Evolutionary conservation across 352 stramenopile genomes (phyloP).

Genomic region (Phytophthora europaea): DNA sequence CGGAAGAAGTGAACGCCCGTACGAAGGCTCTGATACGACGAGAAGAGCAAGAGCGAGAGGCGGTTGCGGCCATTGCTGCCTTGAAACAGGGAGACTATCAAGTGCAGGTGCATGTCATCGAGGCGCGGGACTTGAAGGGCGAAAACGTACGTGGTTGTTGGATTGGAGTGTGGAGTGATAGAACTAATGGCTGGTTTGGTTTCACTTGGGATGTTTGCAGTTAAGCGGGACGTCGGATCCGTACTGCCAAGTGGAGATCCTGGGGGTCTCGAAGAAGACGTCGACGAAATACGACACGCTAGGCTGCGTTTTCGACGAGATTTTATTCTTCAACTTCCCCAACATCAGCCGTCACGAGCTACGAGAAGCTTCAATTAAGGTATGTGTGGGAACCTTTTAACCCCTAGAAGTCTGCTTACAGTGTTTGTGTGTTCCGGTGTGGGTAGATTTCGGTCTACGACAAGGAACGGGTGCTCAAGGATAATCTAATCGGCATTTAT

Average conservation of each 20-base stretch:
- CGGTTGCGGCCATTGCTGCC: conserved; percentile 53
- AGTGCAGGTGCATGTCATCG: conserved; percentile 89
- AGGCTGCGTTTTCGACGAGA: conserved; percentile 92
- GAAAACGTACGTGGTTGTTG: conserved; percentile 69
- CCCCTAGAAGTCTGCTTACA: not conserved
- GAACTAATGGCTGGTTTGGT: not conserved
- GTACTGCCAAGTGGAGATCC: conserved; percentile 85
- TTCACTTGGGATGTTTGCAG: conserved; percentile 29
- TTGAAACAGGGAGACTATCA: conserved; percentile 86
- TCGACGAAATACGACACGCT: conserved; percentile 86
- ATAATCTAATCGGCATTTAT: conserved; percentile 90
- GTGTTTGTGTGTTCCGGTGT: not conserved
- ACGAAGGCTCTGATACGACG: conserved; percentile 41
- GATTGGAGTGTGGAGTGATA: not conserved
- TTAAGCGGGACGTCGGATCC: conserved; percentile 91
- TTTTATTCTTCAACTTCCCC: conserved; percentile 91
- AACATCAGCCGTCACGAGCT: conserved; percentile 84
- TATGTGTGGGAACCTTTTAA: conserved; percentile 17
- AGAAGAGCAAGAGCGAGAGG: conserved; percentile 65
- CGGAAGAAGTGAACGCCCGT: conserved; percentile 60
- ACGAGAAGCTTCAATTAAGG: conserved; percentile 75
- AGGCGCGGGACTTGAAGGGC: conserved; percentile 89
- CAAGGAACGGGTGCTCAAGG: conserved; percentile 70
- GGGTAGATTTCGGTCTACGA: conserved; percentile 77
- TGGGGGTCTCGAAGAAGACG: conserved; percentile 78